Evolutionary conservation across 73 alveolate genomes (phyloP), one percentile per base, ranked within the genome.

Genomic region (Paramecium pentaurelia): DNA sequence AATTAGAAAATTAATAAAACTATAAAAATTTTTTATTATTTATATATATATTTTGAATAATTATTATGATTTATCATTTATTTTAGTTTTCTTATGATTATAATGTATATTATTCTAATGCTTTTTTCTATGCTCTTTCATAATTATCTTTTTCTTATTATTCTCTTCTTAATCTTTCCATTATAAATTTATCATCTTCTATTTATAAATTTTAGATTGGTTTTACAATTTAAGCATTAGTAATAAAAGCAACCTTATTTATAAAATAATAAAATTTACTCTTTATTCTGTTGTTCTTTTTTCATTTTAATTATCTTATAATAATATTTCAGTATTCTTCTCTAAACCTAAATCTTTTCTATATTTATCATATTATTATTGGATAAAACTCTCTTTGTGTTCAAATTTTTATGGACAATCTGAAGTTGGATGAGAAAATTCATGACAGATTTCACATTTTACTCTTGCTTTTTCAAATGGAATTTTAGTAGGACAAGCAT

Each of bases 401-500:
- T 80, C 91, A 32, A 49, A 42, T 25, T 80, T 80, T 25, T 42
- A 20, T 1, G 91, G 91, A 80, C 91, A 80, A 80, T 80, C 91
- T 14, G 91, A 45, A 14, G 91, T 80, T 25, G 91, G 91, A 36
- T 80, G 91, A 44, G 91, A 80, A 10, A 80, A 49, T 80, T 80
- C 91, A 44, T 42, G 64, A 36, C 91, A 80, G 9, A 80, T 80
- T 12, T 80, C 91, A 45, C 91, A 80, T 45, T 80, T 80, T 1
- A 80, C 91, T 80, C 91, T 80, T 25, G 91, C 91, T 42, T 49
- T 80, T 42, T 80, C 91, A 80, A 80, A 80, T 45, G 91, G 91
- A n/a, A 80, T 80, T 47, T 89, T 89, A 20, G 94, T 32, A 38
- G 87, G 84, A 32, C 94, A 89, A 60, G 86, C 94, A 51, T 40